Conservation (phyloP, 75 land plant genomes). For the Picea glauca region DNA sequence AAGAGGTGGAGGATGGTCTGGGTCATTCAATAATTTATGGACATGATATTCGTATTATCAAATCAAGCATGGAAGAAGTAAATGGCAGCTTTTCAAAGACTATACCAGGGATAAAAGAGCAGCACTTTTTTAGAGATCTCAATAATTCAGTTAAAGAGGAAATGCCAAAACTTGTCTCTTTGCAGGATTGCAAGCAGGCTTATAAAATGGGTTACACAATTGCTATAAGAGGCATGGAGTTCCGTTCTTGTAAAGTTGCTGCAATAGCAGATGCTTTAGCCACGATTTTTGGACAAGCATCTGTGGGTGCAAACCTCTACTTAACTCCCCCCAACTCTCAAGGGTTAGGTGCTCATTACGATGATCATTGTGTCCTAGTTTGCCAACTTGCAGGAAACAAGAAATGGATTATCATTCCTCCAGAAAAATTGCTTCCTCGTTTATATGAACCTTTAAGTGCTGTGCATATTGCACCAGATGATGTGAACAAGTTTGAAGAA, state of each 20-base stretch:
- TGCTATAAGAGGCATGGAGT: slow-evolving; percentile 75
- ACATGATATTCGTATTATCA: slow-evolving; percentile 72
- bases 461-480: slow-evolving; percentile 1
- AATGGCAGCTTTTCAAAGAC: neutral
- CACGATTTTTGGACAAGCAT: slow-evolving; percentile 66
- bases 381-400: slow-evolving; percentile 71
- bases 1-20: slow-evolving; percentile 33
- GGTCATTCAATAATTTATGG: slow-evolving; percentile 47
- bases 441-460: slow-evolving; percentile 41
- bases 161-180: slow-evolving; percentile 11
- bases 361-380: slow-evolving; percentile 92
- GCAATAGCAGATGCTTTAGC: slow-evolving; percentile 48
- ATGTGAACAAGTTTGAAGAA: slow-evolving; percentile 7
- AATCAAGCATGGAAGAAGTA: slow-evolving; percentile 17
- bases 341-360: slow-evolving; percentile 65
- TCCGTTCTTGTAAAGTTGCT: slow-evolving; percentile 59
- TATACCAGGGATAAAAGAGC: slow-evolving; percentile 15
- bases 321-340: slow-evolving; percentile 76
- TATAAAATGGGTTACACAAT: slow-evolving; percentile 62
- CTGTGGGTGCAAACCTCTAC: slow-evolving; percentile 78
- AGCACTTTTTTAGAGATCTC: slow-evolving; percentile 21
- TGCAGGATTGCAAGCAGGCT: slow-evolving; percentile 49
- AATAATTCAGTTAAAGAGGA: slow-evolving; percentile 4
- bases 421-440: slow-evolving; percentile 44
- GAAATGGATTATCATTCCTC: slow-evolving; percentile 53